These are phyloP conservation scores for Suillus placidus DNA, from an alignment of 768 basidiomycete species.

Conservation along the genomic window DNA sequence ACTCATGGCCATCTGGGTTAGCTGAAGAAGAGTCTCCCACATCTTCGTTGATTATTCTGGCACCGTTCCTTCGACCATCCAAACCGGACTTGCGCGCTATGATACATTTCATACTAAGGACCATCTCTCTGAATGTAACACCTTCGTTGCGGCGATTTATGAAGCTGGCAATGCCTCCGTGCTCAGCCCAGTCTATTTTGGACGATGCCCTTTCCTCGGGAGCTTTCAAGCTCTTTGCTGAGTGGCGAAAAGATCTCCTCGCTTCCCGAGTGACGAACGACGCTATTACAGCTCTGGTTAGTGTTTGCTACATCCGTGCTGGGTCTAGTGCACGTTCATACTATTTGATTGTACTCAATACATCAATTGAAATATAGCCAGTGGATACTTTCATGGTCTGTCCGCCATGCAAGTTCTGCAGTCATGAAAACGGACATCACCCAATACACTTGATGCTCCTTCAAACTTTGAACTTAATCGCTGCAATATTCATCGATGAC, in stretches of 20 bases:
- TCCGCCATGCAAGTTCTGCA: constrained; percentile 34
- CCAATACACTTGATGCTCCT: constrained; percentile 40
- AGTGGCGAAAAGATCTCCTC: constrained; percentile 18
- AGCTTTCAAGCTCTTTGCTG: constrained; percentile 16
- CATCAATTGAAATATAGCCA: constrained; percentile 42
- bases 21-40: constrained; percentile 54
- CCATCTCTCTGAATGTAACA: constrained; percentile 16
- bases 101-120: constrained; percentile 31
- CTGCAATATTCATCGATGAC: constrained; percentile 42
- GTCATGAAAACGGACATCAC: constrained; percentile 24
- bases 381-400: constrained; percentile 52
- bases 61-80: constrained; percentile 32
- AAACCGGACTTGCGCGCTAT: constrained; percentile 22
- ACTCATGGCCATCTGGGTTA: constrained; percentile 38
- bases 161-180: constrained; percentile 12
- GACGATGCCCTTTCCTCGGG: constrained; percentile 20
- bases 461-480: constrained; percentile 45
- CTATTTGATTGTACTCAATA: constrained; percentile 24
- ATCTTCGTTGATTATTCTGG: constrained; percentile 45
- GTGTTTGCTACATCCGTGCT: constrained; percentile 22
- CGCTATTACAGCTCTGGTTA: constrained; percentile 28
- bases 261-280: constrained; percentile 5
- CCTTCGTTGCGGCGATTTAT: constrained; percentile 29
- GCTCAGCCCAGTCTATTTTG: constrained; percentile 23
- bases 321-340: constrained; percentile 19